Evolutionary conservation across 257 asterid genomes (phyloP), one percentile per base, ranked within the genome.

Genomic region (Ligustrum vulgare): DNA sequence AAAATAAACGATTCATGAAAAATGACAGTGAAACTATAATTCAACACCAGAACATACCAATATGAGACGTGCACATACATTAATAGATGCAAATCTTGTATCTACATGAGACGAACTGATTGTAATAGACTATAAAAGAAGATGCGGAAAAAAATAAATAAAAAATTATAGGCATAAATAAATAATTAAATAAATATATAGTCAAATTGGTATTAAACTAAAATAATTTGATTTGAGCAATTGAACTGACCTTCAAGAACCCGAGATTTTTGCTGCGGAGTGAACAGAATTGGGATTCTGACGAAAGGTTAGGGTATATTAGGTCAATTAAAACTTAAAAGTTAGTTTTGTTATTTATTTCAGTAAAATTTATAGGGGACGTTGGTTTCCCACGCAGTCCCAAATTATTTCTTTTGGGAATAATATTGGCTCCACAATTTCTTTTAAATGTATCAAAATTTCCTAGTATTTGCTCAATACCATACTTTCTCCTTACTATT

Each of bases 251-350:
- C 83, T 60, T 60, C 16, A 25, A 25, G 35, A 23, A 16, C 67
- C 33, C 66, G 66, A 47, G 69, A 69, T 15, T 76, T 72, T 34
- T 31, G 76, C 62, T 9, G 70, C 45, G 37, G 64, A 68, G 73
- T 32, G 77, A 78, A 78, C 69, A 20, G 58, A 69, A 78, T 77
- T 75, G 79, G 80, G 79, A 80, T 74, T 79, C 67, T 20, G 67
- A 74, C 39, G 76, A 39, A 71, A 79, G 72, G 72, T 62, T 60
- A 62, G 86, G 82, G 84, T 18, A 47, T 45, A 58, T 67, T 49
- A 65, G 64, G 74, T 67, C 69, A 60, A 31, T 69, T 51, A 45
- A 78, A 79, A 80, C 80, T 28, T 28, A 69, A 78, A 79, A 80
- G 82, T 28, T 28, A 69, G 41, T 70, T 51, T 70, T 47, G 81